Conservation (phyloP, 495 filamentous ascomycete genomes). For the Xylaria curta region DNA sequence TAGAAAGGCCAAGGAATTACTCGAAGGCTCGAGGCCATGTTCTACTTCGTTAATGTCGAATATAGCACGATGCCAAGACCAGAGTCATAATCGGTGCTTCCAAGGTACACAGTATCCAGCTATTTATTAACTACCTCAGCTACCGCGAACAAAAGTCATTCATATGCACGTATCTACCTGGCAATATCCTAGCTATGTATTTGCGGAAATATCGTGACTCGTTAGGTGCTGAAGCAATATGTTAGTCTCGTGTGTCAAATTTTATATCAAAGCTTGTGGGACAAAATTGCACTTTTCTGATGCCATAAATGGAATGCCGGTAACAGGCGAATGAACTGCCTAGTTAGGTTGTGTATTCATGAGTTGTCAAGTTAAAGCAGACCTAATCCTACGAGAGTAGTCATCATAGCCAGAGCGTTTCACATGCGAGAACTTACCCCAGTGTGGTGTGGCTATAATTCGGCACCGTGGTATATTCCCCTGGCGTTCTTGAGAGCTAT, state of each 20-base stretch:
- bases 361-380: not conserved
- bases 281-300: not conserved
- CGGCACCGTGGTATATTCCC: constrained; percentile 2
- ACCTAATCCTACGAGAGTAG: constrained; percentile 5
- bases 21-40: not conserved
- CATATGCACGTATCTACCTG: not conserved
- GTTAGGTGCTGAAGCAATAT: constrained; percentile 1
- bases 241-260: constrained; percentile 14
- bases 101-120: not conserved
- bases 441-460: constrained; percentile 16
- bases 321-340: not conserved
- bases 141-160: not conserved
- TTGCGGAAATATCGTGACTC: not conserved
- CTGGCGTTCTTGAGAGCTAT: not conserved
- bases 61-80: not conserved
- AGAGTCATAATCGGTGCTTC: constrained; percentile 10
- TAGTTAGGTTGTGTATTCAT: constrained; percentile 6
- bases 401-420: not conserved
- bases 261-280: constrained; percentile 2
- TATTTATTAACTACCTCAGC: not conserved
- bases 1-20: not conserved
- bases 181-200: not conserved
- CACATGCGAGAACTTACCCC: not conserved
- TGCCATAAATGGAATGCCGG: not conserved
- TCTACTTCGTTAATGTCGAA: not conserved